These are phyloP conservation scores for Auriculariales sp. DNA, from an alignment of 768 basidiomycete genomes.

Conservation along the genomic window DNA sequence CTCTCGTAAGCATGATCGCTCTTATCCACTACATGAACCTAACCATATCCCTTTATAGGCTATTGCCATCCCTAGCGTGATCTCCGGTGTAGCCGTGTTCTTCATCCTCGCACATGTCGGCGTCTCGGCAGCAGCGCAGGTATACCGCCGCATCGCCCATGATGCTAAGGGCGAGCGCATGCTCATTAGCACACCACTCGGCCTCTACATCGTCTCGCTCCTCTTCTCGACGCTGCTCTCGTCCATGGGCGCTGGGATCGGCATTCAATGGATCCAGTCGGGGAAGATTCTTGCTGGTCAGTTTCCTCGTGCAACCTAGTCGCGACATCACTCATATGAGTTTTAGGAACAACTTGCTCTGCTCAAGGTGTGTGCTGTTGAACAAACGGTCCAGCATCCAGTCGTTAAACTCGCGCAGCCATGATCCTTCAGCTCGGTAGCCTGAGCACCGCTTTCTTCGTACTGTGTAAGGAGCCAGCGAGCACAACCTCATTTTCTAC, in stretches of 20 bases:
- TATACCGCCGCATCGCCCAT: not conserved
- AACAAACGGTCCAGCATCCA: too few species aligned
- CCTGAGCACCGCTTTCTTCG: not conserved
- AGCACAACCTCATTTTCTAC: too few species aligned
- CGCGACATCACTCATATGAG: not conserved
- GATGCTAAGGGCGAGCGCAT: not conserved
- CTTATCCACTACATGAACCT: not conserved
- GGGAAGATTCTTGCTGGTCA: not conserved
- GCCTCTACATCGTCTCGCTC: not conserved
- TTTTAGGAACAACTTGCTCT: not conserved
- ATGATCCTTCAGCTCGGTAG: not conserved
- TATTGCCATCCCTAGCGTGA: not conserved
- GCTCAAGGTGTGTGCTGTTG: not conserved
- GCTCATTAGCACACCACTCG: not conserved
- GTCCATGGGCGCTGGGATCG: not conserved
- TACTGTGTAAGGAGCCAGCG: not conserved
- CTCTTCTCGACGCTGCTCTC: not conserved
- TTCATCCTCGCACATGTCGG: not conserved
- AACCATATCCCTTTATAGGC: not conserved
- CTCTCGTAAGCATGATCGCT: not conserved
- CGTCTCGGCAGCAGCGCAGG: not conserved
- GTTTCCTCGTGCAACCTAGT: not conserved
- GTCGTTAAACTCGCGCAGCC: too few species aligned
- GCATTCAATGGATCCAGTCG: not conserved
- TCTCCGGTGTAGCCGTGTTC: not conserved